Base-by-base conservation (phyloP, 2,329 filamentous ascomycete genomes). In the Hypocreales sp. region DNA sequence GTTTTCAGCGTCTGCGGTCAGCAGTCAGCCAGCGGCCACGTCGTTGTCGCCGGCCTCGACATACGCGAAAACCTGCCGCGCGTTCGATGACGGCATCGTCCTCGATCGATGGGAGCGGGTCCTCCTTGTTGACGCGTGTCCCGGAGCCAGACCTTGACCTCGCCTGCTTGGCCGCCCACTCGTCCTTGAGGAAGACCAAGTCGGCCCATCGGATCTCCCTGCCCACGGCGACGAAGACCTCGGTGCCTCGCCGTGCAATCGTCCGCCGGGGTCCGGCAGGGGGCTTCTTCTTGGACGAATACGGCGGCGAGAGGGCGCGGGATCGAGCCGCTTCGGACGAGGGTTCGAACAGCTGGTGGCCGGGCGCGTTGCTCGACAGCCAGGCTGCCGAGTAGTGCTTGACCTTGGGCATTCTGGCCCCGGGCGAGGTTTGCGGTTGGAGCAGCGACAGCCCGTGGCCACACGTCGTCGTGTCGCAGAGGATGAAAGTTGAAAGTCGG, bases 181-280 rank as follows among this genome's bases (percentile, higher is more conserved):
- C 48, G 34, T 74, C 79, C 57, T 92, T 92, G 44, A 95, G 51
- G 32, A 76, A 71, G 27, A 73, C 71, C 30, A 98, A 56, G 52
- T 93, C 82, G 8, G 80, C 77, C 84, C 90, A 98, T 50, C 86
- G 69, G 34, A 98, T 79, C 51, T 95, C 82, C 41, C 79, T 86
- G 26, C 86, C 86, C 22, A 79, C 75, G 13, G 84, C 86, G 9
- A 83, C 74, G 47, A 95, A 95, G 8, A 95, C 60, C 44, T 98
- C 86, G 1, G 80, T 83, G 11, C 80, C 84, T 32, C 87, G 67
- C 26, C 70, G 72, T 8, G 84, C 86, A 41, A 95, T 76, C 1
- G 74, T 84, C 36, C 71, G 55, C 31, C 64, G 59, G 8, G 72
- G 67, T 12, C 70, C 67, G 2, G 48, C 44, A 13, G 49, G 41